A percentile compares a stretch with the other conserved stretches of the same genome.
These are phyloP conservation scores for Solanum medicagineum DNA, from an alignment of 257 asterid genomes.

Conservation along the genomic window DNA sequence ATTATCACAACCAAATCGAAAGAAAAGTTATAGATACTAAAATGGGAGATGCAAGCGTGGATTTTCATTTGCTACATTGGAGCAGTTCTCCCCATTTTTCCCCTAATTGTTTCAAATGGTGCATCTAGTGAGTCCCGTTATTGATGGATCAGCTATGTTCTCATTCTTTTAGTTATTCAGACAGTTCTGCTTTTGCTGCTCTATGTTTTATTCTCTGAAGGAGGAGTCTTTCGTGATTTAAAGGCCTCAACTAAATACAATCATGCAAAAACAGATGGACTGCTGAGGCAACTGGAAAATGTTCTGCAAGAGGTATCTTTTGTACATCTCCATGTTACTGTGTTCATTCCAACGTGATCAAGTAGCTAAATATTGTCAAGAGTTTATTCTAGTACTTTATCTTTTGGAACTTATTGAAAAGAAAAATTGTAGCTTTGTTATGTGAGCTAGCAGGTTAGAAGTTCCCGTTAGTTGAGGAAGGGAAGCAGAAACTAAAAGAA, in stretches of 20 bases:
- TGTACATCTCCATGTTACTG: neutral
- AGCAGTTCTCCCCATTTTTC: too few species aligned
- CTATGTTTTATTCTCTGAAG: neutral
- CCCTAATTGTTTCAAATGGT: neutral
- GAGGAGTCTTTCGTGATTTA: neutral
- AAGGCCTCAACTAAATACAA: neutral
- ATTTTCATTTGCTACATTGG: too few species aligned
- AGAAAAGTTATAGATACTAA: too few species aligned
- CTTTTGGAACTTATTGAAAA: neutral
- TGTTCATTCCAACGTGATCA: neutral
- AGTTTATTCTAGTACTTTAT: neutral
- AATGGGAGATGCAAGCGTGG: too few species aligned
- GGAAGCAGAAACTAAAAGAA: neutral
- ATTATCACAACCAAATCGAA: too few species aligned
- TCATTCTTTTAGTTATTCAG: neutral
- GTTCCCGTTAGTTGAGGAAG: neutral
- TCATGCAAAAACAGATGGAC: neutral
- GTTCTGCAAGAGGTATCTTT: neutral
- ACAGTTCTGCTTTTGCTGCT: neutral
- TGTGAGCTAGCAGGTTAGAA: neutral
- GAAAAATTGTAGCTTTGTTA: neutral
- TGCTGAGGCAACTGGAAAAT: neutral
- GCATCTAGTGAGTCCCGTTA: neutral
- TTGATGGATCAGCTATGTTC: neutral
- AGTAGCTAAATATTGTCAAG: neutral